phyloP scores from a whole-genome alignment of 345 rosid genomes.

The Dimocarpus longan region DNA sequence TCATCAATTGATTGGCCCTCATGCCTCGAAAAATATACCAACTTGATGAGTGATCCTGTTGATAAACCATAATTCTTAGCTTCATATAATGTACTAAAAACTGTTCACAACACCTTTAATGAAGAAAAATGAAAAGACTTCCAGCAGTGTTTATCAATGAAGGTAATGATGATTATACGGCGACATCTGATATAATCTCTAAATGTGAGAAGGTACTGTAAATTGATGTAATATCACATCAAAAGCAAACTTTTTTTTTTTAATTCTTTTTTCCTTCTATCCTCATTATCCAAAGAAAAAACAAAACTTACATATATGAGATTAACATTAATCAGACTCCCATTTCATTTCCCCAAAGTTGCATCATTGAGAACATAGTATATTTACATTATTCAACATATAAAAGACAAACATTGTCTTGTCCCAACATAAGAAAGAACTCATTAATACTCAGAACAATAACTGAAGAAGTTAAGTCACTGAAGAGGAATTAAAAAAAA shows the following conservation, averaged over 20 bases:
- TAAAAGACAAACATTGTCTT: not conserved
- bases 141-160: not conserved
- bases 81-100: not conserved
- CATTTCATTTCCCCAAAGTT: not conserved
- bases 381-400: not conserved
- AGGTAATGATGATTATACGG: not conserved
- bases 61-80: constrained; percentile 14
- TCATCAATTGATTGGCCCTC: constrained; percentile 65
- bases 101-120: not conserved
- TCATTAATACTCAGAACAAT: not conserved
- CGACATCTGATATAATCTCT: not conserved
- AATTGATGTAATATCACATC: not conserved
- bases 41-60: constrained; percentile 94
- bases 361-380: not conserved
- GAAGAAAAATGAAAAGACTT: not conserved
- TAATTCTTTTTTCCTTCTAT: not conserved
- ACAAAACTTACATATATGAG: not conserved
- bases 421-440: not conserved
- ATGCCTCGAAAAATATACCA: constrained; percentile 97
- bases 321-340: not conserved
- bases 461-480: not conserved
- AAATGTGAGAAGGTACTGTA: not conserved
- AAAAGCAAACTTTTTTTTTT: not conserved
- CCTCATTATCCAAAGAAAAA: not conserved
- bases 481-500: not conserved